Evolutionary conservation across 177 flowering plant species (phyloP), one percentile per base, ranked within the genome.

Genomic region (Vitis hybrid): DNA sequence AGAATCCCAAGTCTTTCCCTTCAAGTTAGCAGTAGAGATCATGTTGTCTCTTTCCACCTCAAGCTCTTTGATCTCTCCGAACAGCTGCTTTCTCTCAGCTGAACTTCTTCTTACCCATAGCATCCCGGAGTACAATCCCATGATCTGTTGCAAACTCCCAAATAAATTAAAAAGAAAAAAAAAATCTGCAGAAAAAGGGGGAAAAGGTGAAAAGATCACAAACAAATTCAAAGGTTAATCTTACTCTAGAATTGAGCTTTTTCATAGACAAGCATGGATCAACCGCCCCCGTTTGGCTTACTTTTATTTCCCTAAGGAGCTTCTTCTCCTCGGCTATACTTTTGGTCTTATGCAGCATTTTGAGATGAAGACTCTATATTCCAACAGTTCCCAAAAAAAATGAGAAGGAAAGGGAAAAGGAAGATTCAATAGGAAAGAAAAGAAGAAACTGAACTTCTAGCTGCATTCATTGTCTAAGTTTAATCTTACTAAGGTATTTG

Each of bases 1-100:
- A 54, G 66, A 50, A 13, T 59, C 31, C 75, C 70, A 66, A 50
- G 12, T 45, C 59, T 61, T 67, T 57, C 68, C 74, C 34, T 71
- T 22, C 13, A 49, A 50, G 18, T 57, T 14, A 39, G 68, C 74
- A 49, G 50, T 16, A 5, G 62, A 63, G 58, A 50, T 18, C 2
- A 61, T 65, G 5, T 61, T 16, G 11, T 69, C 66, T 26, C 20
- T 22, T 58, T 14, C 52, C 9, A 15, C n/a, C 26, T 68, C 34
- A 58, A 58, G 26, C 54, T 39, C 6, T 16, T 18, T 12, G 18
- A 57, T 57, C 63, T 68, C 59, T 50, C 8, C 10, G 0, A 1
- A 26, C 49, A 54, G 31, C 14, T 14, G 9, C 16, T 66, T 29
- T 26, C 15, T 48, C 59, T 15, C 57, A 50, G 2, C 9, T 20